A percentile compares a stretch with the other conserved stretches of the same genome.
Conservation (phyloP, 2,329 filamentous ascomycete genomes). For the Colletotrichum zoysiae region DNA sequence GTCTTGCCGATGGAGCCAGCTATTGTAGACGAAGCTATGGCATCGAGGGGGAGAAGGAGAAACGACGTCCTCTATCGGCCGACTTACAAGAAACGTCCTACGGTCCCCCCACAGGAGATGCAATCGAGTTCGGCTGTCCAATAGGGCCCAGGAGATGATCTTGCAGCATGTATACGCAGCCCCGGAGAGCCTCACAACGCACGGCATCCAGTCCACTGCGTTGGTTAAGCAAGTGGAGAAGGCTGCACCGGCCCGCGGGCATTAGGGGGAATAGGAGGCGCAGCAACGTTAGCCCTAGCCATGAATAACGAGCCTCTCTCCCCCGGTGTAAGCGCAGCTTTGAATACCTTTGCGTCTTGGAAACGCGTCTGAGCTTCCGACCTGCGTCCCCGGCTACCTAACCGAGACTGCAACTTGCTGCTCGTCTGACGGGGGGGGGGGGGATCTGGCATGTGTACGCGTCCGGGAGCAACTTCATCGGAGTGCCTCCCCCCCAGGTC, state of each 20-base stretch:
- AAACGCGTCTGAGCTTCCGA: slow-evolving; percentile 4
- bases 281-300: slow-evolving; percentile 2
- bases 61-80: not conserved
- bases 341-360: not conserved
- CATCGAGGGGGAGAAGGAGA: not conserved
- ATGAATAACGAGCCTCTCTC: not conserved
- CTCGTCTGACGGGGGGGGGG: slow-evolving; percentile 15
- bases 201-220: slow-evolving; percentile 1
- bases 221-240: slow-evolving; percentile 10
- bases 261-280: not conserved
- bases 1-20: not conserved
- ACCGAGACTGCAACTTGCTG: not conserved
- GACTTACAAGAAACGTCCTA: not conserved
- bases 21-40: not conserved
- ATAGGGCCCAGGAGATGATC: slow-evolving; percentile 3
- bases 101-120: no score
- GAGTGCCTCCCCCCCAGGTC: slow-evolving; percentile 6
- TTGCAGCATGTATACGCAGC: not conserved
- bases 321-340: not conserved
- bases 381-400: slow-evolving; percentile 25
- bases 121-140: no score
- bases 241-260: slow-evolving; percentile 4
- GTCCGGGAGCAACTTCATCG: not conserved
- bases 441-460: not conserved
- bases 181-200: slow-evolving; percentile 3